Evolutionary conservation across 2,329 filamentous ascomycete species (phyloP).

Genomic region (Lasiodiplodia sp.): DNA sequence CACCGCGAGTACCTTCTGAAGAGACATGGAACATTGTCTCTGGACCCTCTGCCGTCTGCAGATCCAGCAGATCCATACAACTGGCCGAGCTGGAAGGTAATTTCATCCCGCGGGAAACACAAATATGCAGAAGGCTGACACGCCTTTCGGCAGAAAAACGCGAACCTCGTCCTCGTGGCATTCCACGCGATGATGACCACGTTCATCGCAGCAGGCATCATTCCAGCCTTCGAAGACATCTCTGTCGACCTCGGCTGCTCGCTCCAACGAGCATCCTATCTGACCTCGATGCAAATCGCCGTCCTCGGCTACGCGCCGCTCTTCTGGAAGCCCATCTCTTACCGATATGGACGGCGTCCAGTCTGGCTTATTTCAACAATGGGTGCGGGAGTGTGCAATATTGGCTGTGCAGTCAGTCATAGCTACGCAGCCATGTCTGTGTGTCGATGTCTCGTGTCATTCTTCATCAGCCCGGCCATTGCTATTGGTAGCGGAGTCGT

Average conservation of each 20-base stretch:
- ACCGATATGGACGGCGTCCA: constrained; percentile 62
- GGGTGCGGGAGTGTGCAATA: constrained; percentile 57
- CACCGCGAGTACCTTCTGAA: constrained; percentile 60
- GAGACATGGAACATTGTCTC: constrained; percentile 62
- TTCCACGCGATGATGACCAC: constrained; percentile 66
- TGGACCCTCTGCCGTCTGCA: constrained; percentile 61
- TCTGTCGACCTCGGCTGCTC: constrained; percentile 58
- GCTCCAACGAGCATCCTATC: constrained; percentile 60
- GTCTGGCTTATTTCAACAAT: constrained; percentile 61
- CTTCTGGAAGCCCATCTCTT: constrained; percentile 64
- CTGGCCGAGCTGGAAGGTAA: constrained; percentile 60
- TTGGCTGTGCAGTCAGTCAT: constrained; percentile 61
- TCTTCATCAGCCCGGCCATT: constrained; percentile 64
- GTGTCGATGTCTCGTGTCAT: constrained; percentile 61
- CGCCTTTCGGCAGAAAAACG: constrained; percentile 54
- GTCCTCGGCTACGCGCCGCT: constrained; percentile 62
- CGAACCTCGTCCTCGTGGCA: constrained; percentile 62
- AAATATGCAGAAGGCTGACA: background rate
- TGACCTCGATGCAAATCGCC: constrained; percentile 64
- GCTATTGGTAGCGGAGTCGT: constrained; percentile 66
- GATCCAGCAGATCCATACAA: constrained; percentile 64
- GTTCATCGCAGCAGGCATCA: constrained; percentile 63
- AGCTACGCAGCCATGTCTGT: constrained; percentile 59
- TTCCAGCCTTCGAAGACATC: constrained; percentile 63
- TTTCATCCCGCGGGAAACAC: background rate